These are phyloP conservation scores for Acanthamoeba sp. DNA, from an alignment of 208 protist species.

Conservation along the genomic window DNA sequence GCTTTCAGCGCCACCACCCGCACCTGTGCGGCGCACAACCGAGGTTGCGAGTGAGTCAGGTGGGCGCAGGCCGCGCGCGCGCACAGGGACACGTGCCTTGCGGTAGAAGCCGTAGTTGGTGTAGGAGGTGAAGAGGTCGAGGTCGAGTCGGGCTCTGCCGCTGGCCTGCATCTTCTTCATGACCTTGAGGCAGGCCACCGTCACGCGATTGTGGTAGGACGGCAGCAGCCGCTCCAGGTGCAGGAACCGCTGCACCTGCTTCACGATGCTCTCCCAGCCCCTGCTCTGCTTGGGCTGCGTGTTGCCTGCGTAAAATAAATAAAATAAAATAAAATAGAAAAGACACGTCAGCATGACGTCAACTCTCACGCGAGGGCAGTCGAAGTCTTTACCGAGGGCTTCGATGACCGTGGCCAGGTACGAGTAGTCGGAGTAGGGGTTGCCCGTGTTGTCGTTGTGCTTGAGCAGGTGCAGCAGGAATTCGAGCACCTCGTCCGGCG, in stretches of 20 bases:
- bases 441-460: conserved; percentile 81
- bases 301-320: background rate
- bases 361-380: no score
- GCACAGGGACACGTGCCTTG: background rate
- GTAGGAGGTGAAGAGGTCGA: conserved; percentile 16
- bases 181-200: conserved; percentile 37
- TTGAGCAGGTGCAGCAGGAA: conserved; percentile 81
- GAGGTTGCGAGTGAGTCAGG: background rate
- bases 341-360: background rate
- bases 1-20: background rate
- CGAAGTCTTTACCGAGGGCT: background rate
- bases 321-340: background rate
- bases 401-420: conserved; percentile 22
- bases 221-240: conserved; percentile 33
- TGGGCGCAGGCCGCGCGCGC: background rate
- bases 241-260: conserved; percentile 11
- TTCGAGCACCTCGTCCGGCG: conserved; percentile 75
- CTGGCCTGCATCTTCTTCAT: conserved; percentile 1
- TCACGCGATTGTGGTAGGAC: conserved; percentile 35
- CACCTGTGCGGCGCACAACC: background rate
- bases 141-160: background rate
- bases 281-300: background rate
- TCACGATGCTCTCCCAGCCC: conserved; percentile 25
- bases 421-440: conserved; percentile 58
- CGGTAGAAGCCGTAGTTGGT: conserved; percentile 18